A percentile compares a stretch with the other conserved stretches of the same genome.
Evolutionary conservation across 768 basidiomycete genomes (phyloP).

Genomic region (Lactarius pseudohatsudake): DNA sequence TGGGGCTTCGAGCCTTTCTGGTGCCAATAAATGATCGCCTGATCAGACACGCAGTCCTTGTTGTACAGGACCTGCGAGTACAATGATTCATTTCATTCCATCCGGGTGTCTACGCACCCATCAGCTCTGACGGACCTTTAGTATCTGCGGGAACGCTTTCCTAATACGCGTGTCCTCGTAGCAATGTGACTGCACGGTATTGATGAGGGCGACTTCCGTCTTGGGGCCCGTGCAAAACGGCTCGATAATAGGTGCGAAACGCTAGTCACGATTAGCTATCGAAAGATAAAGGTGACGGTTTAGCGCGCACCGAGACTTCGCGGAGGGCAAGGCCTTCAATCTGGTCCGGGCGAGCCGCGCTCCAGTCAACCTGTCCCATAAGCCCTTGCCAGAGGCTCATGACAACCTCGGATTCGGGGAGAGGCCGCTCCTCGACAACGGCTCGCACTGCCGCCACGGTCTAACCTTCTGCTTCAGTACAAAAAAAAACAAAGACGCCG

Average conservation of each 20-base stretch:
- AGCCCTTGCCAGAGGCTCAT: slow-evolving; percentile 92
- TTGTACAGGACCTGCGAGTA: slow-evolving; percentile 81
- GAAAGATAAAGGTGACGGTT: background rate
- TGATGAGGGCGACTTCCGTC: slow-evolving; percentile 92
- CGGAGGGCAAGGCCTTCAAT: slow-evolving; percentile 86
- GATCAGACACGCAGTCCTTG: slow-evolving; percentile 91
- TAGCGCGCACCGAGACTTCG: slow-evolving; percentile 69
- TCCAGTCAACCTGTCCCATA: slow-evolving; percentile 86
- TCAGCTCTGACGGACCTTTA: slow-evolving; percentile 57
- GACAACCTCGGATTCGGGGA: slow-evolving; percentile 83
- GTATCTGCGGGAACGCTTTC: slow-evolving; percentile 91
- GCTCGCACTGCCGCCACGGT: slow-evolving; percentile 72
- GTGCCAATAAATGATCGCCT: slow-evolving; percentile 97
- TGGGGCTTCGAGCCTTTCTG: slow-evolving; percentile 96
- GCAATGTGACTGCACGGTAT: slow-evolving; percentile 92
- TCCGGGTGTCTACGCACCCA: background rate
- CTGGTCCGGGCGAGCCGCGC: slow-evolving; percentile 78
- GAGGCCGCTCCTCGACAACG: slow-evolving; percentile 73
- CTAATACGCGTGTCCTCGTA: slow-evolving; percentile 96
- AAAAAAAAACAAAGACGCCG: background rate
- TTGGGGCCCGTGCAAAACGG: slow-evolving; percentile 88
- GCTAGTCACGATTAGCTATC: slow-evolving; percentile 44
- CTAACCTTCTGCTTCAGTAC: slow-evolving; percentile 40
- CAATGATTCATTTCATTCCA: background rate
- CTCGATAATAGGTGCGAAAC: slow-evolving; percentile 81